phyloP scores from a whole-genome alignment of 768 basidiomycete species.

The Ephemerocybe angulata region DNA sequence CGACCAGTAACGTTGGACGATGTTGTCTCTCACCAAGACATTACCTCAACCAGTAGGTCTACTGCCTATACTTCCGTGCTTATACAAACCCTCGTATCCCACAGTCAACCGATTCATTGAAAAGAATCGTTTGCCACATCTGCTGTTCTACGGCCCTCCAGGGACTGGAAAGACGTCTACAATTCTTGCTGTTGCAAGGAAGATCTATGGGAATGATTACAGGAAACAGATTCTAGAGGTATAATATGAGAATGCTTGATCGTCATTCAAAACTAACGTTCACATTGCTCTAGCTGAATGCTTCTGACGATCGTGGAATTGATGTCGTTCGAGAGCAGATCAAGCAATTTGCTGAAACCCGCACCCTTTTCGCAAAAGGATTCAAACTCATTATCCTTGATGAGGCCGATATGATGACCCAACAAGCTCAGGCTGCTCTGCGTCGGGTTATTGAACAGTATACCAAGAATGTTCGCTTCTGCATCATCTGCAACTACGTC shows the following conservation, averaged over 20 bases:
- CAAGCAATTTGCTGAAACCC: conserved; percentile 96
- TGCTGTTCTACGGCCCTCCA: conserved; percentile 96
- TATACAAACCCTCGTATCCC: conserved; percentile 10
- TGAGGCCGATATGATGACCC: conserved; percentile 99
- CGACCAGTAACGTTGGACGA: conserved; percentile 87
- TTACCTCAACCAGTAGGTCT: conserved; percentile 84
- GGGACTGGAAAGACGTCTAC: conserved; percentile 99
- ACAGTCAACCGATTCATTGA: conserved; percentile 96
- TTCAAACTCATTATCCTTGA: conserved; percentile 98
- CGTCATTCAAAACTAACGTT: conserved; percentile 3
- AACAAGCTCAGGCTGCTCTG: conserved; percentile 93
- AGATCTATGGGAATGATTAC: conserved; percentile 86
- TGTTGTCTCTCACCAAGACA: conserved; percentile 95
- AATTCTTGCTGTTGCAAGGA: conserved; percentile 90
- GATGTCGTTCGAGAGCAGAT: conserved; percentile 99
- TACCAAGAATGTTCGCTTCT: conserved; percentile 97
- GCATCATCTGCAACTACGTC: conserved; percentile 99
- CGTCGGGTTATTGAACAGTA: conserved; percentile 98
- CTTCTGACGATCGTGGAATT: conserved; percentile 97
- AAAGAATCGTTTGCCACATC: conserved; percentile 89
- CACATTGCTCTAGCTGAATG: conserved; percentile 71
- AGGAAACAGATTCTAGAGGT: conserved; percentile 94
- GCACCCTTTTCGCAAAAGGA: conserved; percentile 86
- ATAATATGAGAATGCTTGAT: conserved; percentile 12
- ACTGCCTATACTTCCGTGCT: neutral